Base-by-base conservation (phyloP, 2,329 filamentous ascomycete genomes). In the Apiospora rasikravindrae region DNA sequence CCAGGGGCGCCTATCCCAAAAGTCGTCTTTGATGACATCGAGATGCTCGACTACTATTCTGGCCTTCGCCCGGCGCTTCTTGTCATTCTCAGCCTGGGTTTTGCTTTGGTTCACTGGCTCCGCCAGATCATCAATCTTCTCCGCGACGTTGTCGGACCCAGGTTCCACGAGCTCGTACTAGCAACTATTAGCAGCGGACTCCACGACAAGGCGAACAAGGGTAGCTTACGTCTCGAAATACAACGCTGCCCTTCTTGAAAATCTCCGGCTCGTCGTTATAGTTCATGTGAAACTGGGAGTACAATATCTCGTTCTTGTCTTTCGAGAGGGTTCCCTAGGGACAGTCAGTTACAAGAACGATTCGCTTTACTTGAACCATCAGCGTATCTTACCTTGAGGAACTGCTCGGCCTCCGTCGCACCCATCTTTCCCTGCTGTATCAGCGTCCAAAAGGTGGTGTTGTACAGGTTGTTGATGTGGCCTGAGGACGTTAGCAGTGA, bases 391-490 rank as follows among this genome's bases (percentile, higher is more conserved):
- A 93, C 93, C 77, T 93, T 91, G 64, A 99, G 88, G 73, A 90
- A 89, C 78, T 92, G 89, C 80, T 98, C 96, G 0, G 96, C 96
- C 72, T 94, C 92, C 69, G 91, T 92, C 42, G 90, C 89, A 70
- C 89, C 91, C 85, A 96, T 88, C 0, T 92, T 93, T 2, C 94
- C 95, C 67, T 90, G 85, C 75, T 94, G 90, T 29, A 98, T 92
- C 77, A 99, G 86, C 0, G 92, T 87, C 96, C 96, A 99, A 81
- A 98, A 98, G 0, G 94, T 94, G 0, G 96, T 99, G 81, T 99
- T 99, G 83, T 98, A 99, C 5, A 99, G 88, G 79, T 99, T 99
- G 82, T 99, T 99, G 77, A 99, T 97, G 81, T 99, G 96, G 76
- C 94, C 94, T 96, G 37, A 14, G 29, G 81, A 73, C 78, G 76